Evolutionary conservation across 2,329 filamentous ascomycete genomes (phyloP).

Genomic region (Botryosphaeria agaves): DNA sequence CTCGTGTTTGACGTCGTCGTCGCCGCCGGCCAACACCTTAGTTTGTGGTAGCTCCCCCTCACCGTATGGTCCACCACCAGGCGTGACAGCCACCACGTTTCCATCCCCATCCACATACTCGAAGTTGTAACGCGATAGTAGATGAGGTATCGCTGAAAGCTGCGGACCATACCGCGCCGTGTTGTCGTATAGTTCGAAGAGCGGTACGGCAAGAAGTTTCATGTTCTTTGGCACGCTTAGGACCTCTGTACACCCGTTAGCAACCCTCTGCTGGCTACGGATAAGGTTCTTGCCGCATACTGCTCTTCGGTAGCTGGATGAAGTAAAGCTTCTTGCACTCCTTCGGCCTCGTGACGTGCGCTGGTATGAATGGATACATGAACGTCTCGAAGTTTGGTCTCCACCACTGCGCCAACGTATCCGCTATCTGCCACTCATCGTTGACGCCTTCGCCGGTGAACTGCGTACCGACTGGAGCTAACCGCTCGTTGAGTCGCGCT

Average conservation of each 20-base stretch:
- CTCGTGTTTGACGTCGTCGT: conserved; percentile 41
- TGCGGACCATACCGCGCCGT: conserved; percentile 89
- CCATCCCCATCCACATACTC: conserved; percentile 92
- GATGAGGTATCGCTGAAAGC: conserved; percentile 86
- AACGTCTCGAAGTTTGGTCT: conserved; percentile 98
- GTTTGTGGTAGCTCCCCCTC: conserved; percentile 41
- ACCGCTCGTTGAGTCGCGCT: conserved; percentile 71
- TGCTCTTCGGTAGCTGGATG: conserved; percentile 82
- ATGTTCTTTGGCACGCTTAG: conserved; percentile 98
- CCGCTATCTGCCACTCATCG: conserved; percentile 86
- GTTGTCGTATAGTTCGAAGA: conserved; percentile 98
- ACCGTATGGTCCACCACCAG: conserved; percentile 43
- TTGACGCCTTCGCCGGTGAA: conserved; percentile 73
- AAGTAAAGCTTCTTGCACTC: conserved; percentile 99
- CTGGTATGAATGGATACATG: conserved; percentile 97
- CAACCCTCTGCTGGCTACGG: conserved; percentile 1
- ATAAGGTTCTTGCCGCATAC: conserved; percentile 35
- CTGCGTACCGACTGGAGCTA: conserved; percentile 77
- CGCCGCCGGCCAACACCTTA: conserved; percentile 46
- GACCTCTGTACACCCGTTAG: conserved; percentile 45
- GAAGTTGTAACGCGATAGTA: conserved; percentile 91
- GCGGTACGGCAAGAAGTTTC: conserved; percentile 90
- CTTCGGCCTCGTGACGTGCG: conserved; percentile 90
- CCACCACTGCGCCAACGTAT: conserved; percentile 97
- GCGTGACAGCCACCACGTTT: conserved; percentile 70